Evolutionary conservation across 1,139 yeast species (phyloP), one percentile per base, ranked within the genome.

Genomic region (Entelexis paramagnoliae): DNA sequence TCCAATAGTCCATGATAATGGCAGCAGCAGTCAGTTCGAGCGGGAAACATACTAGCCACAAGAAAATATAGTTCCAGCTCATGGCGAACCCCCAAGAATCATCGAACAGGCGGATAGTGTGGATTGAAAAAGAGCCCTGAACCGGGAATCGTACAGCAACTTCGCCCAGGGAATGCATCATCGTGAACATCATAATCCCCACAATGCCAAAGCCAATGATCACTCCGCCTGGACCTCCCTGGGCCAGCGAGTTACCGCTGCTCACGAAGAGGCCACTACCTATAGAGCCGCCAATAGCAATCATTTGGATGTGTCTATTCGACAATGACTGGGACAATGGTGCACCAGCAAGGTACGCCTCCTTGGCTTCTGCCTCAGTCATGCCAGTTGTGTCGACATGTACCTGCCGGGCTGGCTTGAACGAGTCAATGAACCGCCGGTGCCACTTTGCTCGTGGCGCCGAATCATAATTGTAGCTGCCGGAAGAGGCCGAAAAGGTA

Each of bases 11-110:
- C 55, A 83, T 75, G 22, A 86, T 78, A 68, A 83, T 76, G 1
- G 89, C 75, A 2, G 93, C 88, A 22, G 95, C 89, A 45, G 82
- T 86, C 56, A 86, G 68, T 63, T 86, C 95, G 56, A 85, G 71
- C 0, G 95, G 93, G 57, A 85, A 69, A 28, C 83, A 83, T 54
- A 83, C 78, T 42, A 84, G 68, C 93, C 94, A 86, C 71, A 81
- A 87, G 60, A 85, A 70, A 74, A 71, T 73, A 77, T 28, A 86
- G 75, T 53, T 85, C 87, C 14, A 84, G 81, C 58, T 71, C 62
- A 57, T 73, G 30, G 62, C 59, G 64, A 83, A 83, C 11, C 93
- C 93, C 79, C 88, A 78, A 10, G 87, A 80, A 2, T 79, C 75
- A 60, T 84, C 93, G 44, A 86, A 69, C 56, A 81, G 77, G 52